Conservation (phyloP, 73 alveolate species). For the Effrenium voratum region DNA sequence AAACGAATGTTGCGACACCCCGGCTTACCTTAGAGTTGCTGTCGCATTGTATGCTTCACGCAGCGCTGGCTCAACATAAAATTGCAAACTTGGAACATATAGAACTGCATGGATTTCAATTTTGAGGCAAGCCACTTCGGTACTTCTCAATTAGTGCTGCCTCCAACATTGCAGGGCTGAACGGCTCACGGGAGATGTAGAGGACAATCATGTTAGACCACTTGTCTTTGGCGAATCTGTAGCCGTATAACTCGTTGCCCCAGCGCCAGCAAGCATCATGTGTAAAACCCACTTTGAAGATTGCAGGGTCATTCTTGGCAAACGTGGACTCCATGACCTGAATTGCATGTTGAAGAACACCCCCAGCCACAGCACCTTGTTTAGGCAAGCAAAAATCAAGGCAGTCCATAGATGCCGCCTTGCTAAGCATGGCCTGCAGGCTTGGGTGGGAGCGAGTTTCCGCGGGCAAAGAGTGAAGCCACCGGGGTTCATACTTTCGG, state of each 20-base stretch:
- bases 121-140: background rate
- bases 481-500: background rate
- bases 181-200: background rate
- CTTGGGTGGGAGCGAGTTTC: background rate
- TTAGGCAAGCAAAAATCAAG: background rate
- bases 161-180: too few species aligned
- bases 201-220: background rate
- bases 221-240: background rate
- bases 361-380: background rate
- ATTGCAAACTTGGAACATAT: background rate
- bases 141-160: slow-evolving; percentile 6
- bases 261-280: background rate
- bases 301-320: background rate
- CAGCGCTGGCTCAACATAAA: background rate
- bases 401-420: background rate
- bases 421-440: background rate
- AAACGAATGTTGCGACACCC: background rate
- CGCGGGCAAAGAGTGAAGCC: background rate
- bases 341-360: background rate
- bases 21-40: background rate
- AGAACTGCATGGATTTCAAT: background rate
- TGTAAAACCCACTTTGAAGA: background rate
- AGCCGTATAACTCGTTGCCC: slow-evolving; percentile 1
- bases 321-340: background rate
- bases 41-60: too few species aligned